Base-by-base conservation (phyloP, 768 basidiomycete genomes). In the Termitomyces sp. region DNA sequence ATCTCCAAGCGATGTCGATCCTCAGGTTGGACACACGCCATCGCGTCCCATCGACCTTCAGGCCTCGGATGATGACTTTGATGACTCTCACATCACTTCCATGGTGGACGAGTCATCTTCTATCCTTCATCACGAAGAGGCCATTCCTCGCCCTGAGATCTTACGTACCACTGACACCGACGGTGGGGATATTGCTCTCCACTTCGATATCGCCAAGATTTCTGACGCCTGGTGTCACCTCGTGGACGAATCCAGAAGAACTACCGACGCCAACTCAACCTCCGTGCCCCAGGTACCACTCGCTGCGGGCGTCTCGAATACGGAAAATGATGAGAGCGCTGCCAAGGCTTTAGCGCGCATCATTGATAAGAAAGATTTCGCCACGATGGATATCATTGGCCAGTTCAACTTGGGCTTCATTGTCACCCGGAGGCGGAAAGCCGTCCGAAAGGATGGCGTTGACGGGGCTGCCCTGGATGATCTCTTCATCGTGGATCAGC, bases 341-440 rank as follows among this genome's bases (percentile, higher is more conserved):
- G 89, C 82, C 0, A 81, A 81, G 46, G 85, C 86, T 0, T 82
- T 99, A 2, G 80, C 90, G 11, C 82, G 95, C 15, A 84, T 93
- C 32, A 94, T 99, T 25, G 79, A 83, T 40, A 98, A 98, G 72
- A 66, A 70, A 2, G 95, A 99, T 70, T 98, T 99, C 62, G 78
- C 68, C 7, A 60, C 61, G 6, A 98, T 99, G 97, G 77, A 85
- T 0, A 72, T 97, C 12, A 60, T 96, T 40, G 97, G 97, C 0
- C 97, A 99, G 70, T 99, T 98, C 70, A 99, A 99, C 63, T 79
- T 88, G 31, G 95, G 95, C 0, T 99, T 99, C 70, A 93, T 99
- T 68, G 80, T 99, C 54, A 82, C 84, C 2, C 82, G 95, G 6
- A 80, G 89, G 60, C 73, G 74, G 53, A 74, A 74, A 57, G 46